phyloP scores from a whole-genome alignment of 306 rosid species.

The Casuarina equisetifolia region DNA sequence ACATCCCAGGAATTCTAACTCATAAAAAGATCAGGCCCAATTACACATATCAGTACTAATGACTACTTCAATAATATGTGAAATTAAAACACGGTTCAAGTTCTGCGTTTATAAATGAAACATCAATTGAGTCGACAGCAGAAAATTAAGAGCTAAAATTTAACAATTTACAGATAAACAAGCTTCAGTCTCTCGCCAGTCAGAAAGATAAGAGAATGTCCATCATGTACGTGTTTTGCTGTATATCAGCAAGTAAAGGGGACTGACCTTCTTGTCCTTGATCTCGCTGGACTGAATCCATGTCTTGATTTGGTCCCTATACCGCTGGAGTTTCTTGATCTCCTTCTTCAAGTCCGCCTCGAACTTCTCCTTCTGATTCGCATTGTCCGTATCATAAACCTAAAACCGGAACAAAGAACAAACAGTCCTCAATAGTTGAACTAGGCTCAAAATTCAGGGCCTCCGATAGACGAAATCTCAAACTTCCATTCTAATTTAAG shows the following conservation, averaged over 20 bases:
- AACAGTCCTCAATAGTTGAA: not conserved
- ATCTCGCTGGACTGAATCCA: slow-evolving; percentile 99
- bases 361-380: slow-evolving; percentile 97
- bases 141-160: not conserved
- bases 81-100: not conserved
- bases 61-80: not conserved
- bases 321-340: slow-evolving; percentile 95
- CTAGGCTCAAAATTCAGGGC: not conserved
- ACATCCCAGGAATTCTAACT: not conserved
- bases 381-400: slow-evolving; percentile 97
- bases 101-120: not conserved
- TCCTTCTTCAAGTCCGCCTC: slow-evolving; percentile 99
- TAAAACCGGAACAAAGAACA: slow-evolving; percentile 16
- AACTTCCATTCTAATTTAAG: not conserved
- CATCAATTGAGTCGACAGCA: not conserved
- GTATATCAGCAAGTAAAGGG: not conserved
- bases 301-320: slow-evolving; percentile 91
- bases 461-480: not conserved
- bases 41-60: not conserved
- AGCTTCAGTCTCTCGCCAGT: not conserved
- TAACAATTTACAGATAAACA: not conserved
- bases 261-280: slow-evolving; percentile 86
- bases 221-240: not conserved
- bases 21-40: not conserved
- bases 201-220: not conserved